These are phyloP conservation scores for Neopestalotiopsis sp. DNA, from an alignment of 2,329 filamentous ascomycete species.

Conservation along the genomic window DNA sequence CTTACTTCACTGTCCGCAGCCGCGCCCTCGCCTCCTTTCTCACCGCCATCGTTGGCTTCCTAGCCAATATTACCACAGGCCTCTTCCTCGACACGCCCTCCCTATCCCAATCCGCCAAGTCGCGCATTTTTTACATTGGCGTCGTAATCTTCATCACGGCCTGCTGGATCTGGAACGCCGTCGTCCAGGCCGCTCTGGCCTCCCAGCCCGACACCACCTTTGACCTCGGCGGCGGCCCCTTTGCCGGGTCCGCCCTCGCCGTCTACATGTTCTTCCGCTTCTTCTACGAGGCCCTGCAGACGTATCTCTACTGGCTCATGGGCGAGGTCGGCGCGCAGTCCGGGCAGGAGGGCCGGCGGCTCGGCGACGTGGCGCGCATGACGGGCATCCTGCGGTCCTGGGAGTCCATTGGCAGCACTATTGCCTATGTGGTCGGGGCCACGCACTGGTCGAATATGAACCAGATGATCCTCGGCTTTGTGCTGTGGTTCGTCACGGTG, in stretches of 20 bases:
- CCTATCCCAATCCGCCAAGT: not conserved
- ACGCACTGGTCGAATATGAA: constrained; percentile 14
- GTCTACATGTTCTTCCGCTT: constrained; percentile 14
- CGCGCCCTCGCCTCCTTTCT: constrained; percentile 12
- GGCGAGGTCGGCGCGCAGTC: constrained; percentile 1
- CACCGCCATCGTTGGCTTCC: constrained; percentile 4
- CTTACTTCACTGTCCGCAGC: constrained; percentile 11
- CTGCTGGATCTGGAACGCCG: constrained; percentile 15
- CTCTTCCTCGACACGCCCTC: not conserved
- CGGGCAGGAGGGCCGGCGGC: not conserved
- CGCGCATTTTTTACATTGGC: constrained; percentile 3
- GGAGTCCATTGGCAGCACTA: constrained; percentile 10
- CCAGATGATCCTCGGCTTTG: constrained; percentile 15
- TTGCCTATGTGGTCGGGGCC: constrained; percentile 10
- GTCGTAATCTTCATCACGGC: constrained; percentile 5
- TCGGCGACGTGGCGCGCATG: not conserved
- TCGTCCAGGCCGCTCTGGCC: not conserved
- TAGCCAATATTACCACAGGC: constrained; percentile 7
- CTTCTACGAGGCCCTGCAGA: constrained; percentile 14
- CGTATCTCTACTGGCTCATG: constrained; percentile 14
- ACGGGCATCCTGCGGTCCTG: constrained; percentile 13
- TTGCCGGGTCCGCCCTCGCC: constrained; percentile 1
- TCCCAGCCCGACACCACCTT: not conserved
- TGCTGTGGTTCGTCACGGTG: constrained; percentile 11
- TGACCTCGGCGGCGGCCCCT: constrained; percentile 7